Evolutionary conservation across 805 yeast genomes (phyloP), one percentile per base, ranked within the genome.

Genomic region (Cyberlindnera xishuangbannaensis): DNA sequence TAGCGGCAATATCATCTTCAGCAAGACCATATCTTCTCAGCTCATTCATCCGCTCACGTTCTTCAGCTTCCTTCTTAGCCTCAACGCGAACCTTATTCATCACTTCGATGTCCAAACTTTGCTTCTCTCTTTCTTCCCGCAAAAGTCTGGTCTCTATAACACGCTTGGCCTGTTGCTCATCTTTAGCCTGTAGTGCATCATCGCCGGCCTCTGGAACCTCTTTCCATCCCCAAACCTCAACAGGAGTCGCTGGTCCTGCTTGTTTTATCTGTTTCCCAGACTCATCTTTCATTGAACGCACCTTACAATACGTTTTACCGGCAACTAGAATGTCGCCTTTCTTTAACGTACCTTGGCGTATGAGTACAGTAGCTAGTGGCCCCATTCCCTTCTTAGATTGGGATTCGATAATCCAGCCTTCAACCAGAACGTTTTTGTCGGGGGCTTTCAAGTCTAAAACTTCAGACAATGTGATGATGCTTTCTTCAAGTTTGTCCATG

Each of bases 151-250:
- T 82, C 7, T 69, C 67, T 5, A 78, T 68, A 6, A 82, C 95
- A 43, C 76, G 74, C 49, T 85, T 86, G 7, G 95, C 95, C 22
- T 66, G 56, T 11, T 73, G 64, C 53, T 88, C 97, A 48, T 61
- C 74, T 41, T 73, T 72, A 10, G 92, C 94, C 53, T 86, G 81
- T 5, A 90, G 53, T 1, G 84, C 76, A 43, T 74, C 74, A 42
- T 86, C 95, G 8, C 98, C 98, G 9, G 95, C 92, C 33, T 75
- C 83, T 0, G 97, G 97, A 23, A 88, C 61, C 22, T 78, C 88
- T 53, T 83, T 87, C 98, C 98, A 92, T 1, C 98, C 98, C 54
- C 84, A 71, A 7, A 92, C 67, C 49, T 86, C 95, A 1, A 85
- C 94, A 0, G 97, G 96, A 7, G 83, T 78, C 0, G 95, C 80